Base-by-base conservation (phyloP, 257 asterid species). In the Mentha longifolia region DNA sequence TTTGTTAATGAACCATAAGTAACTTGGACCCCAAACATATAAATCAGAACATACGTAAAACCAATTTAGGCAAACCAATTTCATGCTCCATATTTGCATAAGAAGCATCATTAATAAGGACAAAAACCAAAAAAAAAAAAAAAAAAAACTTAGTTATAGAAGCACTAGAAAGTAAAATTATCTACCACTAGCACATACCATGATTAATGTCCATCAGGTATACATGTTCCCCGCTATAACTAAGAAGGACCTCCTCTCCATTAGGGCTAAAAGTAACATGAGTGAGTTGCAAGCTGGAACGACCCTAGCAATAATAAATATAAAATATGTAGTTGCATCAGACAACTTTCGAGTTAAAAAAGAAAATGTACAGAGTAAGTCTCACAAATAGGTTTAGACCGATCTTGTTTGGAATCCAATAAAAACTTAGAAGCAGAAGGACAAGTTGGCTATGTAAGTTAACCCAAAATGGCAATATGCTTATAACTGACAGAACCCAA, bases 221-320 rank as follows among this genome's bases (percentile, higher is more conserved):
- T 37, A 86, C 97, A 75, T 92, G 95, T 84, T 95, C 98, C 79
- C 97, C 99, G 14, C 97, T 88, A 64, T 95, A 95, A 82, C 92
- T 95, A 79, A 95, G 95, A 62, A 95, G 96, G 72, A 95, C 89
- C 88, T 95, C 99, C 84, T 88, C 92, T 22, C 96, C 88, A 64
- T 85, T 84, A 41, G 97, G 97, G 81, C 98, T 87, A 80, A 95
- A 95, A 37, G 97, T 49, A 59, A 95, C 96, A 25, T 95, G 99
- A 71, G 98, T 95, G 62, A 88, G 83, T 81, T 92, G 97, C 85
- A 87, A 73, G 83, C 86, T 85, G 62, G 92, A 79, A 71, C 81
- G 86, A 37, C 94, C 96, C 99, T 92, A 92, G 64, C 61, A n/a
- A n/a, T n/a, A 76, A 65, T 58, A 76, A 69, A 68, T 16, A 75